These are phyloP conservation scores for Salix viminalis DNA, from an alignment of 345 rosid genomes.

Conservation along the genomic window DNA sequence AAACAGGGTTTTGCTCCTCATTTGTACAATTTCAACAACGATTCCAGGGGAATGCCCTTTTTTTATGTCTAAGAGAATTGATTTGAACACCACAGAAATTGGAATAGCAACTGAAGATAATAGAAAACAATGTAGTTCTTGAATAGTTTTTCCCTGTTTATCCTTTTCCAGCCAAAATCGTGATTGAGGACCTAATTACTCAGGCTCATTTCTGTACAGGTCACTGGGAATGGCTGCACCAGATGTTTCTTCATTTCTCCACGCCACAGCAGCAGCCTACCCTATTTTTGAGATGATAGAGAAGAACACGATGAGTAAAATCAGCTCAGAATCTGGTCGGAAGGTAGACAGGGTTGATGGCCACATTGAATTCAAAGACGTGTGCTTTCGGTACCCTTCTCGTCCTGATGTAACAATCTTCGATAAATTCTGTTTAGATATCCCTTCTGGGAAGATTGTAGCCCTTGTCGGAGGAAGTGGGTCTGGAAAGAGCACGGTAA, in stretches of 20 bases:
- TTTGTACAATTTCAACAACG: background rate
- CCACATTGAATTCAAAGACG: constrained; percentile 68
- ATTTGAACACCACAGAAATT: background rate
- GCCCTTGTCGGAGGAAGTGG: constrained; percentile 99
- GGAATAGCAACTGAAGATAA: background rate
- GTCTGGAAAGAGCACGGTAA: constrained; percentile 89
- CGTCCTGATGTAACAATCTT: constrained; percentile 74
- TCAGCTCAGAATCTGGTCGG: constrained; percentile 48
- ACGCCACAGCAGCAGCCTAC: constrained; percentile 87
- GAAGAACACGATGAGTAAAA: constrained; percentile 54
- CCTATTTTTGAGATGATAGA: constrained; percentile 94
- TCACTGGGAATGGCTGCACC: constrained; percentile 95
- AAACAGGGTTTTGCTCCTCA: background rate
- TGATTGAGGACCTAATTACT: background rate
- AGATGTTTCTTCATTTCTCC: constrained; percentile 68
- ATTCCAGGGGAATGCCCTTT: background rate
- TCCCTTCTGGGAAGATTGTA: constrained; percentile 76
- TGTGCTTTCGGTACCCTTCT: constrained; percentile 75
- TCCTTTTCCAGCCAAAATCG: background rate
- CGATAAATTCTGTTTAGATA: constrained; percentile 46
- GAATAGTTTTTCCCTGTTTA: background rate
- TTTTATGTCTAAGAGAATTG: background rate
- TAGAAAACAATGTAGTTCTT: background rate
- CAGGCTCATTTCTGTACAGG: constrained; percentile 33
- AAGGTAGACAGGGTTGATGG: constrained; percentile 62